These are phyloP conservation scores for Ceratocystis diversiconidia DNA, from an alignment of 2,329 filamentous ascomycete genomes.

Conservation along the genomic window DNA sequence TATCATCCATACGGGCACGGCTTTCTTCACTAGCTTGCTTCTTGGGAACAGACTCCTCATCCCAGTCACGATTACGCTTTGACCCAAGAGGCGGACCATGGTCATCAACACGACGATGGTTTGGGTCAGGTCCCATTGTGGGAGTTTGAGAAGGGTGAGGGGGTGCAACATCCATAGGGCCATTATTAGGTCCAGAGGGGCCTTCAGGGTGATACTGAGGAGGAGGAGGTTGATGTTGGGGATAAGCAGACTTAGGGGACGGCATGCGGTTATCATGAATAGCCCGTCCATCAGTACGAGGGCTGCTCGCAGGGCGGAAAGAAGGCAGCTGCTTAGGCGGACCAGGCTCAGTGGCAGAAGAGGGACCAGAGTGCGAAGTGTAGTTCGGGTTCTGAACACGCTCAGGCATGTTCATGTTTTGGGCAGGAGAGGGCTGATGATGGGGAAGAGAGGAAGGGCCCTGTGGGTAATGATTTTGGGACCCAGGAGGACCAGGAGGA, in stretches of 20 bases:
- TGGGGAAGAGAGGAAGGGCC: constrained; percentile 19
- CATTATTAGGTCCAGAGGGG: constrained; percentile 28
- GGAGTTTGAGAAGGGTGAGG: constrained; percentile 31
- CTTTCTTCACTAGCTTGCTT: constrained; percentile 83
- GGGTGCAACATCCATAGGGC: constrained; percentile 52
- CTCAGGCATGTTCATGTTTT: constrained; percentile 26
- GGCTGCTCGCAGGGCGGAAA: constrained; percentile 59
- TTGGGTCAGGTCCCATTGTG: constrained; percentile 48
- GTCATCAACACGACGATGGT: constrained; percentile 47
- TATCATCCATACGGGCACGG: constrained; percentile 72
- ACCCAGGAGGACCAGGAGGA: constrained; percentile 35
- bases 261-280: constrained; percentile 72
- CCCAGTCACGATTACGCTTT: constrained; percentile 87
- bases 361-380: constrained; percentile 33
- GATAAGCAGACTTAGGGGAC: constrained; percentile 82
- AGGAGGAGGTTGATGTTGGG: constrained; percentile 50
- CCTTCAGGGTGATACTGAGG: constrained; percentile 51
- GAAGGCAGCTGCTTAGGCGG: constrained; percentile 33
- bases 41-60: constrained; percentile 64
- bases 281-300: constrained; percentile 69
- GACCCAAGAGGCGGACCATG: constrained; percentile 65
- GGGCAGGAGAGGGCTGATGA: constrained; percentile 26
- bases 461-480: constrained; percentile 31
- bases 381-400: constrained; percentile 48
- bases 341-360: constrained; percentile 16